Conservation (phyloP, 345 rosid genomes). For the Pelargonium nanum region DNA sequence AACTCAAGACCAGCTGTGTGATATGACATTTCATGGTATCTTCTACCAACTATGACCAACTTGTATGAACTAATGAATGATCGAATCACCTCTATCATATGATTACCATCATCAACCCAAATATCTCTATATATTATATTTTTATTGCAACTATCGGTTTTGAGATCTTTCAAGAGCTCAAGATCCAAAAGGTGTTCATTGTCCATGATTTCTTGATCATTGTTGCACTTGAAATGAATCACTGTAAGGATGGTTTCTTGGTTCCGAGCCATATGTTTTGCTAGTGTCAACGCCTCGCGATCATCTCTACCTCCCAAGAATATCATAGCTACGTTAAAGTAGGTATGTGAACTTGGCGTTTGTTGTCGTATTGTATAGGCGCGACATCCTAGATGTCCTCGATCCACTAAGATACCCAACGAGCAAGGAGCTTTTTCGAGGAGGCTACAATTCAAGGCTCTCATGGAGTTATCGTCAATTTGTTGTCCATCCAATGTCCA, state of each 20-base stretch:
- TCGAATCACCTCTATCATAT: constrained; percentile 6
- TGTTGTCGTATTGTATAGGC: no score
- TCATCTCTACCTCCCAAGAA: no score
- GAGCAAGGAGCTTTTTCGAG: constrained; percentile 21
- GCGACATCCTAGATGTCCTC: neutral
- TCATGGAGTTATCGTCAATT: neutral
- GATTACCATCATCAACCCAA: constrained; percentile 8
- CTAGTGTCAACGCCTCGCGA: no score
- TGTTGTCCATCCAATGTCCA: constrained; percentile 1
- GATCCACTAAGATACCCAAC: constrained; percentile 20
- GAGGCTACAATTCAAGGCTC: constrained; percentile 11
- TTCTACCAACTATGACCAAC: constrained; percentile 19
- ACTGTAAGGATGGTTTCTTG: no score
- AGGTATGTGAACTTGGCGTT: no score
- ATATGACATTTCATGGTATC: constrained; percentile 1
- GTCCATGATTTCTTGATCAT: neutral
- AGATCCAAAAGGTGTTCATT: constrained; percentile 14
- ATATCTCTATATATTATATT: constrained; percentile 1
- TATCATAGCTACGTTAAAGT: no score
- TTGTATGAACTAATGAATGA: neutral
- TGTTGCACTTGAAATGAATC: no score
- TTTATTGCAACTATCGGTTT: neutral
- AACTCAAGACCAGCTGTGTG: constrained; percentile 10
- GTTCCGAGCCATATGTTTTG: no score
- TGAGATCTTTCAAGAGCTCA: constrained; percentile 12